Conservation (phyloP, 371 early-diverging fungal species). For the Zopfochytrium polystomum region DNA sequence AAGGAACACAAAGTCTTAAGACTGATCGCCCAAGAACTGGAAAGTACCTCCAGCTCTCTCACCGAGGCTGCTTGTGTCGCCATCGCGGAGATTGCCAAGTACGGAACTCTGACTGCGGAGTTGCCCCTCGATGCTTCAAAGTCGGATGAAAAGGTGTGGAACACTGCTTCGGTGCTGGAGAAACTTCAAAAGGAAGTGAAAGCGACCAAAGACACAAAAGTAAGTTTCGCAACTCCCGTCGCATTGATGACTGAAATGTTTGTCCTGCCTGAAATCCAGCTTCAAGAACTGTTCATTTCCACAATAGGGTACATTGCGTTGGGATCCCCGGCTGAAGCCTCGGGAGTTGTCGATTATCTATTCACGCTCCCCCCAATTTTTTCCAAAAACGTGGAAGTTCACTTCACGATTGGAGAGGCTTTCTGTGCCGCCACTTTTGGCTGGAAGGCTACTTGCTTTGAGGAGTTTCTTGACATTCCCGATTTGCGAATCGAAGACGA, state of each 20-base stretch:
- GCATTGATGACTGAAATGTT: constrained; percentile 3
- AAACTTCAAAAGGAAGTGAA: constrained; percentile 50
- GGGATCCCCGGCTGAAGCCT: constrained; percentile 38
- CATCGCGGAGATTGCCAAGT: constrained; percentile 66
- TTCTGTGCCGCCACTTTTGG: constrained; percentile 66
- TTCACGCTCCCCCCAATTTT: constrained; percentile 60
- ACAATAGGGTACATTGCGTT: constrained; percentile 70
- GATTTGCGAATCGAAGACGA: constrained; percentile 37
- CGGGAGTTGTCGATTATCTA: constrained; percentile 54
- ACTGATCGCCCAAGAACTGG: constrained; percentile 46
- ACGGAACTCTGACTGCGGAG: constrained; percentile 36
- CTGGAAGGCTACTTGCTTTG: constrained; percentile 67
- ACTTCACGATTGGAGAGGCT: constrained; percentile 82
- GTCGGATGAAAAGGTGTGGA: constrained; percentile 9
- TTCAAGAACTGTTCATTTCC: constrained; percentile 68
- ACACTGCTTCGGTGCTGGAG: constrained; percentile 35
- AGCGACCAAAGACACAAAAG: constrained; percentile 61
- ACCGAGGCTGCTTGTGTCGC: constrained; percentile 60
- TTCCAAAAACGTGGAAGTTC: constrained; percentile 75
- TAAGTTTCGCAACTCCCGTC: constrained; percentile 18
- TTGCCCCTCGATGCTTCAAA: background rate
- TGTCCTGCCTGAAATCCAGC: background rate
- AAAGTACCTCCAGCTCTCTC: constrained; percentile 42
- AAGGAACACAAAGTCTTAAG: constrained; percentile 43
- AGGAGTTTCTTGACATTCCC: constrained; percentile 62